Conservation (phyloP, 768 basidiomycete genomes). For the Hebeloma cylindrosporum region DNA sequence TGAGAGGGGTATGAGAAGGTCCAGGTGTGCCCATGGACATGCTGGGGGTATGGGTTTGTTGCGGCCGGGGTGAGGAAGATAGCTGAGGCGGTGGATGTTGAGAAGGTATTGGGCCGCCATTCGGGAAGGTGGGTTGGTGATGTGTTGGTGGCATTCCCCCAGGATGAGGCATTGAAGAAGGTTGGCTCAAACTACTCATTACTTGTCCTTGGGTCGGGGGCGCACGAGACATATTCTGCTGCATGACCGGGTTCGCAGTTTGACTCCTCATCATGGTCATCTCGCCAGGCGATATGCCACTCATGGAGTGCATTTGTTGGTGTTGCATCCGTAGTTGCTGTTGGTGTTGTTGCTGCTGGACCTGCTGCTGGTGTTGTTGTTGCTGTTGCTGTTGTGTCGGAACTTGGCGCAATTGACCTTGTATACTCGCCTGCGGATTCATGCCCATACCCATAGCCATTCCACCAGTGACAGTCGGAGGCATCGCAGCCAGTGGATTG, state of each 20-base stretch:
- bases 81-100: slow-evolving; percentile 39
- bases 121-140: slow-evolving; percentile 39
- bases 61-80: slow-evolving; percentile 43
- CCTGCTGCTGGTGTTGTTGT: slow-evolving; percentile 27
- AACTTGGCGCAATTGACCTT: slow-evolving; percentile 35
- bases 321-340: slow-evolving; percentile 35
- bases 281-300: no score
- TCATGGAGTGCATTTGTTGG: slow-evolving; percentile 38
- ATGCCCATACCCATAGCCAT: slow-evolving; percentile 42
- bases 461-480: slow-evolving; percentile 33
- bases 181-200: slow-evolving; percentile 47
- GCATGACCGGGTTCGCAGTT: slow-evolving; percentile 37
- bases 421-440: slow-evolving; percentile 44
- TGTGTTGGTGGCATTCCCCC: slow-evolving; percentile 37
- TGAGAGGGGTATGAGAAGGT: slow-evolving; percentile 39
- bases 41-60: slow-evolving; percentile 42
- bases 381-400: slow-evolving; percentile 29
- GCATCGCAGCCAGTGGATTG: slow-evolving; percentile 37
- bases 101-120: slow-evolving; percentile 35
- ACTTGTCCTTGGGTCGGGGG: slow-evolving; percentile 45
- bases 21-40: slow-evolving; percentile 38
- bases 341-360: slow-evolving; percentile 33
- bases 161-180: slow-evolving; percentile 31
- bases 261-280: slow-evolving; percentile 44
- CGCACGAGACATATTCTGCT: slow-evolving; percentile 43